phyloP scores from a whole-genome alignment of 73 alveolate genomes.

The Paramecium sexaurelia region DNA sequence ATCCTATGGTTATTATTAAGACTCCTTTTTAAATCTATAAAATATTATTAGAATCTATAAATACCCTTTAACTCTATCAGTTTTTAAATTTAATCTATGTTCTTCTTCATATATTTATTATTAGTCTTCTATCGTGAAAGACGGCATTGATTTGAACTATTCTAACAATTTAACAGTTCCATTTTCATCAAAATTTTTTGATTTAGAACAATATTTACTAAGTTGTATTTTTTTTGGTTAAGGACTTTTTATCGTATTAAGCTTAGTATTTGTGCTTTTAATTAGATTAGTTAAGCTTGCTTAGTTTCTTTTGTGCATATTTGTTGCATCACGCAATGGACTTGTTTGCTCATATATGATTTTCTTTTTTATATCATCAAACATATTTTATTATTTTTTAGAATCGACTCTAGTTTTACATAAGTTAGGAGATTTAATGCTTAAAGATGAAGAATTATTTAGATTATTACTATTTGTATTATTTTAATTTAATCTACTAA shows the following conservation, averaged over 20 bases:
- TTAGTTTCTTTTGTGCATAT: background rate
- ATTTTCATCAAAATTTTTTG: slow-evolving; percentile 31
- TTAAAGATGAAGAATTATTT: slow-evolving; percentile 2
- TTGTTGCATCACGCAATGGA: slow-evolving; percentile 48
- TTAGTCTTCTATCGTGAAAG: slow-evolving; percentile 19
- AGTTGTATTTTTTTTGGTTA: background rate
- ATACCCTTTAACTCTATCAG: slow-evolving; percentile 56
- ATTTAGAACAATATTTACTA: background rate
- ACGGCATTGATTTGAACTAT: slow-evolving; percentile 52
- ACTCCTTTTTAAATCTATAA: slow-evolving; percentile 42
- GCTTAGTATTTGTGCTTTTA: background rate
- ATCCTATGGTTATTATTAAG: background rate
- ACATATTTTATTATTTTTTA: background rate
- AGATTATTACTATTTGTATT: background rate
- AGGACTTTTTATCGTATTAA: background rate
- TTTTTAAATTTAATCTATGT: background rate
- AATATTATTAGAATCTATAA: background rate
- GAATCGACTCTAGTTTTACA: background rate
- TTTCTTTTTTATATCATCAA: slow-evolving; percentile 46
- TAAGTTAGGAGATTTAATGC: slow-evolving; percentile 32
- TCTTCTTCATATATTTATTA: background rate
- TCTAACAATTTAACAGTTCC: slow-evolving; percentile 12
- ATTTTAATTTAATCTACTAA: background rate
- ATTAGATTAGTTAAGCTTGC: background rate
- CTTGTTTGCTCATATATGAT: slow-evolving; percentile 21